These are phyloP conservation scores for Urochloa ruziziensis DNA, from an alignment of 176 grass and related monocot genomes.

Conservation along the genomic window DNA sequence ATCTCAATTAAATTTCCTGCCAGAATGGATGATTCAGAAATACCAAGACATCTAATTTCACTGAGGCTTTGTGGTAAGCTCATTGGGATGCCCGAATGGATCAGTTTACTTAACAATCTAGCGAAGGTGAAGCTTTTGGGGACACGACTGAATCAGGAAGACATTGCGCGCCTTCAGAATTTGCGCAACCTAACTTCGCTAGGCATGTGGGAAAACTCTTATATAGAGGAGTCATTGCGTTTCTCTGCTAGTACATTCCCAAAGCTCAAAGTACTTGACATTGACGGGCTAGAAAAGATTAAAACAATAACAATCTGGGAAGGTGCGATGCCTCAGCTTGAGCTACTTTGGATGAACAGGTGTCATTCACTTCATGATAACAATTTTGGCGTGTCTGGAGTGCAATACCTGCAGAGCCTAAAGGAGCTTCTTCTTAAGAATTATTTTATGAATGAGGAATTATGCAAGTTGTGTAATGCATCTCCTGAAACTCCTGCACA, in stretches of 20 bases:
- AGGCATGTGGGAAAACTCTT: constrained; percentile 22
- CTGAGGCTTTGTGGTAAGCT: constrained; percentile 12
- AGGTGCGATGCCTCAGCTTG: constrained; percentile 17
- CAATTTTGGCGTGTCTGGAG: constrained; percentile 11
- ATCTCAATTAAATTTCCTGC: constrained; percentile 13
- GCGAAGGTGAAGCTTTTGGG: neutral
- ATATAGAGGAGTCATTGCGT: neutral
- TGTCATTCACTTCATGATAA: neutral
- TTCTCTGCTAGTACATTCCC: constrained; percentile 11
- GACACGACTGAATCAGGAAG: constrained; percentile 20
- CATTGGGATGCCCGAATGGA: constrained; percentile 21
- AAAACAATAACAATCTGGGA: neutral
- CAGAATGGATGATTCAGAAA: neutral
- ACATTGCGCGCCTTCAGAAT: constrained; percentile 13
- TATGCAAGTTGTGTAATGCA: too few species aligned
- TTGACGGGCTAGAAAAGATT: neutral
- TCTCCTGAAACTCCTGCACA: too few species aligned
- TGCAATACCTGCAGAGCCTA: neutral
- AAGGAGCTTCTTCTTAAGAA: constrained; percentile 21
- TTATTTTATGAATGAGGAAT: too few species aligned
- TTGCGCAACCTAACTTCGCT: constrained; percentile 19
- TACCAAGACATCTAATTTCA: constrained; percentile 30
- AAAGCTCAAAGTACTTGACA: constrained; percentile 37
- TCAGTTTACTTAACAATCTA: constrained; percentile 20
- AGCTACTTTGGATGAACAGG: constrained; percentile 16